Conservation (phyloP, 139 green algal species). For the Protoeuglena noctilucae region DNA sequence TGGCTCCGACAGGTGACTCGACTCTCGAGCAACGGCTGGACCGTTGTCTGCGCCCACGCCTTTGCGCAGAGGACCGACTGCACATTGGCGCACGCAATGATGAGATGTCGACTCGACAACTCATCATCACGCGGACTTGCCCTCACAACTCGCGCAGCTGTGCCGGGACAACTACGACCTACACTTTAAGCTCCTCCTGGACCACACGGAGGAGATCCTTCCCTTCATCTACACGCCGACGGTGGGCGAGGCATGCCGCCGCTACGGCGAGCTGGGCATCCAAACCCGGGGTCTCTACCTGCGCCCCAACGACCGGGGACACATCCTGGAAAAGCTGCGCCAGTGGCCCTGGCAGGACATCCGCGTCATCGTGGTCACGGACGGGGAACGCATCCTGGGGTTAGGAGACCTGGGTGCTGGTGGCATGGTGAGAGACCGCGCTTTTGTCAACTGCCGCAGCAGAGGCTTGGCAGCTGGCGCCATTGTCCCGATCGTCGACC, state of each 20-base stretch:
- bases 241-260: conserved; percentile 79
- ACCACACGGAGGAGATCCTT: conserved; percentile 49
- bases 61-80: background rate
- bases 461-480: too few relatives aligned
- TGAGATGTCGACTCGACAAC: too few relatives aligned
- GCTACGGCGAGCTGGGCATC: conserved; percentile 40
- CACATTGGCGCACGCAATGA: too few relatives aligned
- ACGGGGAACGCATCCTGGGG: conserved; percentile 61
- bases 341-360: background rate
- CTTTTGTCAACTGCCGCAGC: conserved; percentile 45
- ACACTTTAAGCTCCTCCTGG: conserved; percentile 47
- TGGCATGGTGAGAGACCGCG: conserved; percentile 68
- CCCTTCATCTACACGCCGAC: conserved; percentile 84
- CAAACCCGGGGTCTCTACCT: conserved; percentile 33
- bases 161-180: conserved; percentile 15
- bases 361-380: conserved; percentile 40
- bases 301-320: conserved; percentile 18
- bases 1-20: conserved; percentile 24
- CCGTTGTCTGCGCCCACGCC: background rate
- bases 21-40: background rate
- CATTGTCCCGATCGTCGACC: too few relatives aligned
- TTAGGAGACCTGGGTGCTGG: conserved; percentile 61
- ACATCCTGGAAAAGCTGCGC: conserved; percentile 22
- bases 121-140: conserved; percentile 1
- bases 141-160: background rate